Evolutionary conservation across 352 stramenopile genomes (phyloP).

Genomic region (Pythium aquatile): DNA sequence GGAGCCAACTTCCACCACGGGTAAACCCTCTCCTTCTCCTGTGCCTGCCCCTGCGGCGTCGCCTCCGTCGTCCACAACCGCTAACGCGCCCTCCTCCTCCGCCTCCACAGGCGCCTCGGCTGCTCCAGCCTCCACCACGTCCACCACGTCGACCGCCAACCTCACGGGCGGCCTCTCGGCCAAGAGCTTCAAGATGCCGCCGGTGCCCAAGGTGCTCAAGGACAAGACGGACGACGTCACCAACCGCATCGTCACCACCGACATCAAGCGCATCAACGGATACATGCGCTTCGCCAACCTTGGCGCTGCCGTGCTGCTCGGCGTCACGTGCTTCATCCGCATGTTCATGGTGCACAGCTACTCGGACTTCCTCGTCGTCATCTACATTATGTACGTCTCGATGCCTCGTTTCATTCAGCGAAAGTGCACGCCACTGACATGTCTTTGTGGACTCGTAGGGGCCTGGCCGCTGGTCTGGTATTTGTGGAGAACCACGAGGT

Average conservation of each 20-base stretch:
- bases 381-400: constrained; percentile 74
- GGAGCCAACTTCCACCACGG: constrained; percentile 23
- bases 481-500: constrained; percentile 86
- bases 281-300: constrained; percentile 86
- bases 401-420: not conserved
- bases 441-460: constrained; percentile 30
- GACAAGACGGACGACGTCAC: constrained; percentile 70
- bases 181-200: constrained; percentile 45
- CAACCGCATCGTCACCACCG: constrained; percentile 66
- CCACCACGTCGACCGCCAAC: constrained; percentile 43
- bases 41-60: constrained; percentile 3
- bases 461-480: constrained; percentile 56
- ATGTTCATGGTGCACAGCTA: constrained; percentile 77
- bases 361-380: constrained; percentile 81
- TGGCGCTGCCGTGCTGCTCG: constrained; percentile 53
- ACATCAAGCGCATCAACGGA: constrained; percentile 84
- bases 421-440: not conserved
- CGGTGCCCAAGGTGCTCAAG: constrained; percentile 46
- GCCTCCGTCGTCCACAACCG: constrained; percentile 11
- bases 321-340: constrained; percentile 72
- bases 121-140: constrained; percentile 18
- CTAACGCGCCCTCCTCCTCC: constrained; percentile 18
- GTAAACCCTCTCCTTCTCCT: constrained; percentile 19
- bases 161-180: constrained; percentile 7
- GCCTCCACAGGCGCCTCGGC: constrained; percentile 5